Base-by-base conservation (phyloP, 2,329 filamentous ascomycete species). In the Epichloe brachyelytri region DNA sequence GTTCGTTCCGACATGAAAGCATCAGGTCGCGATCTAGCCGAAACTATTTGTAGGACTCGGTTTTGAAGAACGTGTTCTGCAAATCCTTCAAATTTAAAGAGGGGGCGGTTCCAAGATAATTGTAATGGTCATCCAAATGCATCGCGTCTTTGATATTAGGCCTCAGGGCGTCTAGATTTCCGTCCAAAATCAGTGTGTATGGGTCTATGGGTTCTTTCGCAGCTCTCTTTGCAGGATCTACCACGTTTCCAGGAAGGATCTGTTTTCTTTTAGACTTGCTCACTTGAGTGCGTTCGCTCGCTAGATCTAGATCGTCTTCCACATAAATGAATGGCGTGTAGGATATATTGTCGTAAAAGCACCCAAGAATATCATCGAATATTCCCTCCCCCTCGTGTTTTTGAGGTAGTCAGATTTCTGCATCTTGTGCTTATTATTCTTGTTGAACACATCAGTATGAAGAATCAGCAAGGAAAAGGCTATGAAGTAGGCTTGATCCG, bases 381-480 rank as follows among this genome's bases (percentile, higher is more conserved):
- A 97, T 86, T 14, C 88, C 88, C 64, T 97, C 90, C 3, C 89
- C 20, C 82, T 83, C 0, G 90, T 94, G 64, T 97, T 97, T 68
- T 94, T 96, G 59, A 97, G 77, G 67, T 98, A 98, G 62, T 97
- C 93, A 0, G 78, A 71, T 63, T 95, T 94, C 63, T 95, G 89
- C 93, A 98, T 98, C 69, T 98, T 98, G 66, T 93, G 80, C 71
- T 97, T 97, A 71, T 97, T 97, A 72, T 97, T 98, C 69, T 95
- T 95, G 74, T 98, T 98, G 79, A 97, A 97, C n/a, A 95, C 88
- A 63, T 98, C 93, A 0, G 93, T 97, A 61, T 98, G 93, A 36
- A 98, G 74, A 58, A 98, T 96, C 53, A 98, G 79, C 51, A 98
- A 82, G 2, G 91, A 97, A 64, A 98, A 98, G 15, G 91, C 89